A percentile compares a stretch with the other conserved stretches of the same genome.
Evolutionary conservation across 768 basidiomycete genomes (phyloP).

Genomic region (Termitomyces sp.): DNA sequence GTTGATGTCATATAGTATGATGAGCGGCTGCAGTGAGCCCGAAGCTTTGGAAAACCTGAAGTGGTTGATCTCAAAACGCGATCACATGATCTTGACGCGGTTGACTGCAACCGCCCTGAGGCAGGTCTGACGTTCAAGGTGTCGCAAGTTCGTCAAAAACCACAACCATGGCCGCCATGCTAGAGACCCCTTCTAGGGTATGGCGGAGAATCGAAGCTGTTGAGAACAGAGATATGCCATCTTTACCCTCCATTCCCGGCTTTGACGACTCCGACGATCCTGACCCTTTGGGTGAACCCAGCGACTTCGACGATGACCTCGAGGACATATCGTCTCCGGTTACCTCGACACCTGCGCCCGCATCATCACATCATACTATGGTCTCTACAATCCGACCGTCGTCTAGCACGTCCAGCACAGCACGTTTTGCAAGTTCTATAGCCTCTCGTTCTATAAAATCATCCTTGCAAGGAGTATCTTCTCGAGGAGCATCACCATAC

Average conservation of each 20-base stretch:
- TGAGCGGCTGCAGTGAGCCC: no score
- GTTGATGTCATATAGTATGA: background rate
- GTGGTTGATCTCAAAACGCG: constrained; percentile 9
- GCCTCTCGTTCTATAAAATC: constrained; percentile 52
- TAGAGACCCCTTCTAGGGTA: constrained; percentile 81
- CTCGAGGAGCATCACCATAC: constrained; percentile 22
- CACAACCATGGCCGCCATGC: constrained; percentile 39
- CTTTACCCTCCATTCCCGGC: constrained; percentile 67
- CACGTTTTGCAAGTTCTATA: constrained; percentile 41
- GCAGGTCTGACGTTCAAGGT: background rate
- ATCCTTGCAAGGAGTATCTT: constrained; percentile 22
- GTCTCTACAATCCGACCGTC: constrained; percentile 42
- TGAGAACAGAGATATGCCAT: constrained; percentile 76
- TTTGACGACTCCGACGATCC: constrained; percentile 58
- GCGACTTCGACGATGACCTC: constrained; percentile 33
- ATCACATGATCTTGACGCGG: constrained; percentile 18
- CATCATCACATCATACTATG: constrained; percentile 35
- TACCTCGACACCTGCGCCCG: constrained; percentile 59
- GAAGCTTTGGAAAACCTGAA: no score
- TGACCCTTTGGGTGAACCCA: constrained; percentile 18
- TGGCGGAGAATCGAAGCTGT: constrained; percentile 77
- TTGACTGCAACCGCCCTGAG: background rate
- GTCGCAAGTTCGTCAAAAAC: background rate
- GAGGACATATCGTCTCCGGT: constrained; percentile 43
- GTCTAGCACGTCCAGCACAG: constrained; percentile 41